Conservation (phyloP, 2,329 filamentous ascomycete species). For the Tolypocladium amazonense region DNA sequence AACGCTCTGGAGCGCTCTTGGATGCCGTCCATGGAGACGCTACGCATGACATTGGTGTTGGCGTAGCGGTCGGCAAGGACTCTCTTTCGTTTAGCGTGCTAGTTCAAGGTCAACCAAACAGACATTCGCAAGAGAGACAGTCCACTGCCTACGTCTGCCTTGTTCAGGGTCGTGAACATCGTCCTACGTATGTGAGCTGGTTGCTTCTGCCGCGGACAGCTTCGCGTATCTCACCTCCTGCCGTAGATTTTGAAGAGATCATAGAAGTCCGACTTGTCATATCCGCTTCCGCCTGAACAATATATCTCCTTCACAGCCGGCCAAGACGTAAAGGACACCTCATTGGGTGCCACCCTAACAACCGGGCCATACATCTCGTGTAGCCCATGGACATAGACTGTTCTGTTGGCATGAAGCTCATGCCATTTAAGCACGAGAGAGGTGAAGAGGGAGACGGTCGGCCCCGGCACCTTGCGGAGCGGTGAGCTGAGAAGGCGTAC, state of each 20-base stretch:
- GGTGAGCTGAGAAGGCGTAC: slow-evolving; percentile 20
- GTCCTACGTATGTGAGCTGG: slow-evolving; percentile 25
- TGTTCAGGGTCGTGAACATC: slow-evolving; percentile 49
- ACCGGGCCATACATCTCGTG: slow-evolving; percentile 46
- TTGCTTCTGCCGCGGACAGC: not conserved
- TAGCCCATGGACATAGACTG: slow-evolving; percentile 42
- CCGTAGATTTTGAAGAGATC: slow-evolving; percentile 48
- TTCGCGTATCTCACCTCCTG: slow-evolving; percentile 35
- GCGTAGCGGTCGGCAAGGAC: slow-evolving; percentile 57
- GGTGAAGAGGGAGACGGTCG: slow-evolving; percentile 35
- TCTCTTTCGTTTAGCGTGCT: slow-evolving; percentile 54
- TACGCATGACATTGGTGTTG: slow-evolving; percentile 54
- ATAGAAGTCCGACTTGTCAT: slow-evolving; percentile 56
- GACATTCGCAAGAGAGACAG: not conserved
- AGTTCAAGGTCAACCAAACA: not conserved
- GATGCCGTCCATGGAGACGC: slow-evolving; percentile 45
- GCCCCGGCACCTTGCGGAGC: slow-evolving; percentile 34
- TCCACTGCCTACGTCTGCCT: slow-evolving; percentile 32
- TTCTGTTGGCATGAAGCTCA: slow-evolving; percentile 42
- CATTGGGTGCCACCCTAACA: slow-evolving; percentile 46
- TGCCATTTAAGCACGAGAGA: slow-evolving; percentile 42
- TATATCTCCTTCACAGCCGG: slow-evolving; percentile 53
- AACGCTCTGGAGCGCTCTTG: slow-evolving; percentile 45
- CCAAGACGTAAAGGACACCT: slow-evolving; percentile 47
- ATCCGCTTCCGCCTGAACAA: slow-evolving; percentile 49